Percentiles rank a stretch among this genome's conserved stretches.
Conservation (phyloP, 495 filamentous ascomycete genomes). For the Daldinia decipiens region DNA sequence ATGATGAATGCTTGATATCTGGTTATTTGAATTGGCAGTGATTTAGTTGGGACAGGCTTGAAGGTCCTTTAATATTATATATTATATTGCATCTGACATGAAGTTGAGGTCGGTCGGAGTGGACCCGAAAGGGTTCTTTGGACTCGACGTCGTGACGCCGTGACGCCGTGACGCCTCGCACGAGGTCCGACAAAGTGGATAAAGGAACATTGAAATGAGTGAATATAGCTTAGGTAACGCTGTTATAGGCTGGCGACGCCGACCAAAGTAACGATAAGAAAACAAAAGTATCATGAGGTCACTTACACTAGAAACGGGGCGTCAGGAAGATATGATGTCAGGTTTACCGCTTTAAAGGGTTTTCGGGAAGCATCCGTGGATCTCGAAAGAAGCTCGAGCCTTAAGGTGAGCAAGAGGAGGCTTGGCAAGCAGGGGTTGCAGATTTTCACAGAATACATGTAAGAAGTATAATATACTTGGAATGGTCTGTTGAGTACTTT, state of each 20-base stretch:
- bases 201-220: background rate
- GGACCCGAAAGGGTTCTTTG: constrained; percentile 16
- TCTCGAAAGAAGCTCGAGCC: constrained; percentile 25
- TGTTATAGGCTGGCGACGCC: constrained; percentile 1
- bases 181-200: constrained; percentile 16
- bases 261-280: background rate
- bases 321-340: constrained; percentile 39
- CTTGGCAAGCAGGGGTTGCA: constrained; percentile 18
- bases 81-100: background rate
- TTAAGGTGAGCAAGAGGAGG: constrained; percentile 11
- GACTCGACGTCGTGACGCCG: background rate
- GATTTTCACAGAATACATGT: constrained; percentile 22
- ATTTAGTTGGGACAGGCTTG: background rate
- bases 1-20: constrained; percentile 1
- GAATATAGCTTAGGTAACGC: constrained; percentile 5
- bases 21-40: background rate
- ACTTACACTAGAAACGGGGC: constrained; percentile 35
- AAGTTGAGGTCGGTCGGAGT: background rate
- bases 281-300: constrained; percentile 41
- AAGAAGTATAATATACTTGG: constrained; percentile 19
- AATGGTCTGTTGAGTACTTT: background rate
- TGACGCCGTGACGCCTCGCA: constrained; percentile 2
- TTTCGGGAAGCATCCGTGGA: constrained; percentile 42
- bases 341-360: constrained; percentile 18
- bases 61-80: background rate